Evolutionary conservation across 345 rosid genomes (phyloP).

Genomic region (Acer saccharum): DNA sequence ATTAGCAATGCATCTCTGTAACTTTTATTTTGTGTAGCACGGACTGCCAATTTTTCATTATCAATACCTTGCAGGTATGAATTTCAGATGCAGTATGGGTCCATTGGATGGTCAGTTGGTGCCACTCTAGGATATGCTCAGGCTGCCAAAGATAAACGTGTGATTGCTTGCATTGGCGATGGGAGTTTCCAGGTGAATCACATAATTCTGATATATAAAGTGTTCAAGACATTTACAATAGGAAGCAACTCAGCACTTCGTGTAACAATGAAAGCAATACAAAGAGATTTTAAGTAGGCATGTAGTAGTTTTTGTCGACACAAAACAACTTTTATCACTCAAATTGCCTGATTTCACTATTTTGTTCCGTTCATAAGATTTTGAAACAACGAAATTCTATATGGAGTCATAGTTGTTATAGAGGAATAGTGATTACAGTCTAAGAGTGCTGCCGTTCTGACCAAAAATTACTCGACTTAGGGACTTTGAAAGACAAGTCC

Average conservation of each 20-base stretch:
- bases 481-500: background rate
- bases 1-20: background rate
- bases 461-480: background rate
- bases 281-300: background rate
- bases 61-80: conserved; percentile 48
- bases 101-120: conserved; percentile 83
- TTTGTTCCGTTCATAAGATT: background rate
- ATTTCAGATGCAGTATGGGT: conserved; percentile 84
- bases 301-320: background rate
- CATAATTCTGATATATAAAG: background rate
- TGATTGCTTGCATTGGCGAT: conserved; percentile 78
- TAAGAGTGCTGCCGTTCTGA: background rate
- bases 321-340: background rate
- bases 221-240: background rate
- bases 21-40: background rate
- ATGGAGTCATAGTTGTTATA: background rate
- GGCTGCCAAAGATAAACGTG: conserved; percentile 65
- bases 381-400: background rate
- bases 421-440: background rate
- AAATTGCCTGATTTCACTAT: background rate
- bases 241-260: background rate
- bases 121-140: conserved; percentile 81
- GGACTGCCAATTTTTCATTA: conserved; percentile 6
- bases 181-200: conserved; percentile 70
- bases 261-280: background rate